Evolutionary conservation across 257 asterid species (phyloP).

Genomic region (Craterostigma plantagineum): DNA sequence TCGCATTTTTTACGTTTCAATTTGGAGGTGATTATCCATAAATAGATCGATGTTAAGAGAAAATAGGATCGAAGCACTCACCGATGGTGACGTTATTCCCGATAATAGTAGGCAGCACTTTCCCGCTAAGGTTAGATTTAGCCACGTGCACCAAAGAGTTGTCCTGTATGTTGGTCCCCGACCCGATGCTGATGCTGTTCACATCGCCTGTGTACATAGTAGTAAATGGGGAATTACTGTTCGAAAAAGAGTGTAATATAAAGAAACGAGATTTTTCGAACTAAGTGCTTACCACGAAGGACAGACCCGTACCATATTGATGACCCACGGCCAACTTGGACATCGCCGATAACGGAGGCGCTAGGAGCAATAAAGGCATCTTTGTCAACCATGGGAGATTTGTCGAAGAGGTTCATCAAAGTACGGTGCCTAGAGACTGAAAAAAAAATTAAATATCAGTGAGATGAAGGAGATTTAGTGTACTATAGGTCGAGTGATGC

Average conservation of each 20-base stretch:
- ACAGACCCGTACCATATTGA: conserved; percentile 4
- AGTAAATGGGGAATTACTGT: background rate
- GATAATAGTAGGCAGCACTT: conserved; percentile 42
- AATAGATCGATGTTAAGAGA: too few relatives aligned
- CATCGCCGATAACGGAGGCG: conserved; percentile 5
- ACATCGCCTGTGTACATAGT: conserved; percentile 24
- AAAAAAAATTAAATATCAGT: background rate
- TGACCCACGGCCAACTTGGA: conserved; percentile 2
- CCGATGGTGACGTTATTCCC: conserved; percentile 50
- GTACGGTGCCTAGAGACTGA: conserved; percentile 5
- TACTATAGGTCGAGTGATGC: background rate
- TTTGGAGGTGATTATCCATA: too few relatives aligned
- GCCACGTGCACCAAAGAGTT: conserved; percentile 56
- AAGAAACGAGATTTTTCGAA: background rate
- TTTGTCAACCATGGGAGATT: conserved; percentile 2
- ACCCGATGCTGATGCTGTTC: conserved; percentile 33
- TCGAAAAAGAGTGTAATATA: too few relatives aligned
- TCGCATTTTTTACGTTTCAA: too few relatives aligned
- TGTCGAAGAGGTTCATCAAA: conserved; percentile 2
- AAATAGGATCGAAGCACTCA: conserved; percentile 9
- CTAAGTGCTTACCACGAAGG: conserved; percentile 3
- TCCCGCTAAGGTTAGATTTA: conserved; percentile 34
- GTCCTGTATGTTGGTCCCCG: conserved; percentile 50
- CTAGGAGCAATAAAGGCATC: conserved; percentile 4
- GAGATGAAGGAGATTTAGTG: background rate